Base-by-base conservation (phyloP, 148 eudicot genomes). In the Vaccinium vitisidaea region DNA sequence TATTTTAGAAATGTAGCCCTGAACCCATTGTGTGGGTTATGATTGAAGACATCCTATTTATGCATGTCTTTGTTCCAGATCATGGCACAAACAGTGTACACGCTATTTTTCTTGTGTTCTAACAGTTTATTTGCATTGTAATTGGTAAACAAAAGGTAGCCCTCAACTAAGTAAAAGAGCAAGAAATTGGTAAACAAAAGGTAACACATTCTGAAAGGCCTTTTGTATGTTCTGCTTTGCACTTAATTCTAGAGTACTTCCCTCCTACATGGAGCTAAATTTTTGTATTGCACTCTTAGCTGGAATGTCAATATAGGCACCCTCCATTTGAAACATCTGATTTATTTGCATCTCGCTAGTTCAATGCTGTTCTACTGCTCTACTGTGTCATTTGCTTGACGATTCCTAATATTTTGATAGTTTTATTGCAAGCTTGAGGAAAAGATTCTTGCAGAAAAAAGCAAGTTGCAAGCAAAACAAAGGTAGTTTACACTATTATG, bases 371-470 rank as follows among this genome's bases (percentile, higher is more conserved):
- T 77, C 59, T 30, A 30, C 30, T 30, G 30, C 30, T 30, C 30
- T 56, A 15, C 46, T 82, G 21, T 27, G 15, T 15, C 61, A 5
- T 9, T 49, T 27, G 30, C 25, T 50, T 67, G 23, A 30, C 84
- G 25, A 58, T 67, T 50, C 61, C 23, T 50, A 23, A 39, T 30
- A 30, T 53, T 81, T 81, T 81, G 80, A 80, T 88, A 96, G 99
- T 96, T 93, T 76, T 94, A 92, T 82, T 83, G 94, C 46, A 94
- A 94, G 86, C 95, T 96, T 2, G 99, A 94, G 93, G 95, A 96
- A 79, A 94, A 91, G 89, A 93, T 93, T 83, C 95, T 92, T 84
- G 98, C 94, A 50, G 99, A 96, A 90, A 92, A 92, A 88, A 92
- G 21, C 84, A 93, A 85, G 84, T 81, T 89, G 87, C 94, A 92